phyloP scores from a whole-genome alignment of 768 basidiomycete species.

The Phallus indusiatus region DNA sequence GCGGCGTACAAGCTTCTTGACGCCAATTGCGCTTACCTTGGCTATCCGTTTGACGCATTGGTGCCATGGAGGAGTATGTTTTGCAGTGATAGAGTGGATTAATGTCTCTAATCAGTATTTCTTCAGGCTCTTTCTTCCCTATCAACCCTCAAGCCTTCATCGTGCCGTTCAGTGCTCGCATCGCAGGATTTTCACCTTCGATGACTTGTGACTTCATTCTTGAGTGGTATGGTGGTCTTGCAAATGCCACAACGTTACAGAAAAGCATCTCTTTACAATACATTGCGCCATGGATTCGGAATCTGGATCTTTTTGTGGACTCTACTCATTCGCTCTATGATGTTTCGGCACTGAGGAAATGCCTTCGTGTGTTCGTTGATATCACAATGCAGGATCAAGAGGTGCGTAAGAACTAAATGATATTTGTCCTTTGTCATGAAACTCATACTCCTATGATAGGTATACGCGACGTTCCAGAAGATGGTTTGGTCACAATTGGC shows the following conservation, averaged over 20 bases:
- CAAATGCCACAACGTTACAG: constrained; percentile 33
- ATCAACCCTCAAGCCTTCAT: constrained; percentile 57
- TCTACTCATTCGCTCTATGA: constrained; percentile 61
- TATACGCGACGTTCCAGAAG: constrained; percentile 57
- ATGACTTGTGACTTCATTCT: constrained; percentile 82
- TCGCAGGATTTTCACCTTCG: constrained; percentile 67
- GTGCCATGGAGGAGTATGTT: constrained; percentile 57
- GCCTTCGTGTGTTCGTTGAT: constrained; percentile 70
- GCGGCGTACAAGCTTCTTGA: constrained; percentile 76
- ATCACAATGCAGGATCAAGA: constrained; percentile 61
- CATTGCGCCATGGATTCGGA: constrained; percentile 82
- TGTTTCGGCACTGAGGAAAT: constrained; percentile 66
- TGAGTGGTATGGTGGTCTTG: constrained; percentile 56
- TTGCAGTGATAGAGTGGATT: background rate
- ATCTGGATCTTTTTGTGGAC: constrained; percentile 61
- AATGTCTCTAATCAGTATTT: background rate
- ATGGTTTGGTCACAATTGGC: constrained; percentile 72
- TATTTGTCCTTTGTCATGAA: background rate
- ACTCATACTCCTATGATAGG: constrained; percentile 28
- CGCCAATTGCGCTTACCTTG: constrained; percentile 64
- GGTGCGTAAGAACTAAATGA: constrained; percentile 36
- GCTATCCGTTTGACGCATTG: constrained; percentile 63
- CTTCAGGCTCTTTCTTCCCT: constrained; percentile 58
- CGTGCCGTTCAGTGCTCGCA: constrained; percentile 54
- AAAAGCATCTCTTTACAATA: constrained; percentile 72